Evolutionary conservation across 352 stramenopile species (phyloP).

Genomic region (Globisporangium solare): DNA sequence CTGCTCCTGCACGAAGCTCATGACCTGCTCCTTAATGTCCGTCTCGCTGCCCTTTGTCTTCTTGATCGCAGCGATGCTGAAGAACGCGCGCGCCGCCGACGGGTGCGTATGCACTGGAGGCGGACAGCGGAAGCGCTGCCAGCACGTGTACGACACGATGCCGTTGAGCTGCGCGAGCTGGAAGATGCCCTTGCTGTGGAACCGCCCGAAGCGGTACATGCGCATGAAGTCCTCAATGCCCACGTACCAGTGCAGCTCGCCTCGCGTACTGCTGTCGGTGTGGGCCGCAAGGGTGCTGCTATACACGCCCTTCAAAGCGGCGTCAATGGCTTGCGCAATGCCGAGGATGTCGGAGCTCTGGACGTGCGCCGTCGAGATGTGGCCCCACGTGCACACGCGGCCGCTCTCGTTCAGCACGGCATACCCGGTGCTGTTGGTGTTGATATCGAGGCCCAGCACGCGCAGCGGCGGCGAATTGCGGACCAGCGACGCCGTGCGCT

Average conservation of each 20-base stretch:
- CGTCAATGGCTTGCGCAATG: constrained; percentile 51
- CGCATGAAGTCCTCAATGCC: constrained; percentile 86
- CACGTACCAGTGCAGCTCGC: constrained; percentile 42
- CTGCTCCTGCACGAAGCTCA: constrained; percentile 49
- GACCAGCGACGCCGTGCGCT: constrained; percentile 22
- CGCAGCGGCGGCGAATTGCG: constrained; percentile 30
- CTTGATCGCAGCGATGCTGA: constrained; percentile 29
- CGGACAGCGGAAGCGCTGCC: constrained; percentile 44
- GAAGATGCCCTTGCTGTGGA: constrained; percentile 84
- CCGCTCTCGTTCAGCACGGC: constrained; percentile 53
- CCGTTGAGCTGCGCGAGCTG: constrained; percentile 84
- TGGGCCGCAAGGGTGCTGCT: constrained; percentile 2
- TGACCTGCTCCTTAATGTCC: constrained; percentile 68
- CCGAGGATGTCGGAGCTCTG: constrained; percentile 58
- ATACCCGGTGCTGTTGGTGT: constrained; percentile 81
- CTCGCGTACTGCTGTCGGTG: constrained; percentile 6
- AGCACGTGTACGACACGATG: constrained; percentile 77
- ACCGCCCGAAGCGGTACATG: constrained; percentile 68
- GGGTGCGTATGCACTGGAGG: constrained; percentile 66
- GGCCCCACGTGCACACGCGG: constrained; percentile 48
- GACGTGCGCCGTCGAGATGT: constrained; percentile 58
- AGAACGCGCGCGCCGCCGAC: constrained; percentile 65
- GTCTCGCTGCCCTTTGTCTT: constrained; percentile 18
- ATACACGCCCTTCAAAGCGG: constrained; percentile 31
- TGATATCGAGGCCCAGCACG: constrained; percentile 78